Evolutionary conservation across 208 protist genomes (phyloP).

Genomic region (Trichomonas vaginalis): DNA sequence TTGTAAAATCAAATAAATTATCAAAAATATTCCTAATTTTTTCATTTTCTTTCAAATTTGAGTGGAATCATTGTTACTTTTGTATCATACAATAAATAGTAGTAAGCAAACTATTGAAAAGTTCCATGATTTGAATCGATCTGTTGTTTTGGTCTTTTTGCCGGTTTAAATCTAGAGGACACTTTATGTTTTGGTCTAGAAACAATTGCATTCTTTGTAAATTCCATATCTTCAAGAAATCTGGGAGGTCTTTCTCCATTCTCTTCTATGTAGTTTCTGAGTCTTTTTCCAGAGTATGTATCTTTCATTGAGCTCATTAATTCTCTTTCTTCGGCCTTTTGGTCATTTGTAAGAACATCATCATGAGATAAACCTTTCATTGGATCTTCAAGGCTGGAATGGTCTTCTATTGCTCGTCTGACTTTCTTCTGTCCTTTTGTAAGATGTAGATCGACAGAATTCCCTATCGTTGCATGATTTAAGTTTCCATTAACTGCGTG

Average conservation of each 20-base stretch:
- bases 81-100: too few relatives aligned
- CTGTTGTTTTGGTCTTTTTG: neutral
- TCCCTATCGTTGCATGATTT: neutral
- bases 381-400: neutral
- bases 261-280: neutral
- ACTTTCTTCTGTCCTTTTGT: neutral
- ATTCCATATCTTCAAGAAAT: neutral
- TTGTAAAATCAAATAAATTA: too few relatives aligned
- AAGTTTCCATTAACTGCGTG: neutral
- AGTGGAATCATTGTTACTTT: too few relatives aligned
- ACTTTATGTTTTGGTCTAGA: neutral
- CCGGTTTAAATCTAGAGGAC: neutral
- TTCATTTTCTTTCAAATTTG: too few relatives aligned
- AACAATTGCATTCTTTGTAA: neutral
- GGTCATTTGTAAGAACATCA: neutral
- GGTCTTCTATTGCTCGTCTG: neutral
- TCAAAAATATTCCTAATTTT: too few relatives aligned
- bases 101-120: neutral
- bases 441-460: neutral
- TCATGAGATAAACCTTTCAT: neutral
- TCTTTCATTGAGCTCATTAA: neutral
- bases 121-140: neutral
- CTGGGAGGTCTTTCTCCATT: neutral
- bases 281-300: neutral
- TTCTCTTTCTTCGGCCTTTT: neutral